A percentile compares a stretch with the other conserved stretches of the same genome.
phyloP scores from a whole-genome alignment of 2,329 filamentous ascomycete genomes.

The Chrysosporium keratinophilum region DNA sequence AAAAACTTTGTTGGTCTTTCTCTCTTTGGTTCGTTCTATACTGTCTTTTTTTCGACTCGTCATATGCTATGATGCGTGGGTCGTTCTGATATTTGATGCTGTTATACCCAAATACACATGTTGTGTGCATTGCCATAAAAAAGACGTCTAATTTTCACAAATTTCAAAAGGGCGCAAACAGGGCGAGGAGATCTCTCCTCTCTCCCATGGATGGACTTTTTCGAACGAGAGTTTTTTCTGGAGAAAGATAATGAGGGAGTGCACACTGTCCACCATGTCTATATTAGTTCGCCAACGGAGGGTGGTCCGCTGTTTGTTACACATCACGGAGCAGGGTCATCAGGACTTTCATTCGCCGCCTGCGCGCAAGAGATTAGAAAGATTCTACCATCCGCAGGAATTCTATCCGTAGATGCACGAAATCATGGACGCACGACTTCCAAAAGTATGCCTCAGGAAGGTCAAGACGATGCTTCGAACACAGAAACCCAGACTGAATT shows the following conservation, averaged over 20 bases:
- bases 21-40: neutral
- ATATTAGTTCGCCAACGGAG: constrained; percentile 66
- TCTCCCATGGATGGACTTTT: constrained; percentile 80
- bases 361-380: constrained; percentile 68
- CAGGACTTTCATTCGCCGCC: constrained; percentile 80
- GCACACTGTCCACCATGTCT: constrained; percentile 65
- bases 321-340: constrained; percentile 91
- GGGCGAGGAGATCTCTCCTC: constrained; percentile 38
- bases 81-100: neutral
- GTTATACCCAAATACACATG: too few species aligned
- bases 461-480: constrained; percentile 22
- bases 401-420: constrained; percentile 75
- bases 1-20: too few species aligned
- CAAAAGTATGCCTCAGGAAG: constrained; percentile 21
- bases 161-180: constrained; percentile 6
- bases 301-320: constrained; percentile 77
- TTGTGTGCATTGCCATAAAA: neutral
- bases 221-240: constrained; percentile 75
- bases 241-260: constrained; percentile 27
- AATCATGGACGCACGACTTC: constrained; percentile 63
- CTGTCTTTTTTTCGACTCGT: neutral
- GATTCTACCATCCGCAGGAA: constrained; percentile 65
- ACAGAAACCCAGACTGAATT: constrained; percentile 28
- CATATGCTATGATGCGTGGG: neutral
- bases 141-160: constrained; percentile 4